Evolutionary conservation across 805 yeast genomes (phyloP), one percentile per base, ranked within the genome.

Genomic region (Metschnikowia reukaufii): DNA sequence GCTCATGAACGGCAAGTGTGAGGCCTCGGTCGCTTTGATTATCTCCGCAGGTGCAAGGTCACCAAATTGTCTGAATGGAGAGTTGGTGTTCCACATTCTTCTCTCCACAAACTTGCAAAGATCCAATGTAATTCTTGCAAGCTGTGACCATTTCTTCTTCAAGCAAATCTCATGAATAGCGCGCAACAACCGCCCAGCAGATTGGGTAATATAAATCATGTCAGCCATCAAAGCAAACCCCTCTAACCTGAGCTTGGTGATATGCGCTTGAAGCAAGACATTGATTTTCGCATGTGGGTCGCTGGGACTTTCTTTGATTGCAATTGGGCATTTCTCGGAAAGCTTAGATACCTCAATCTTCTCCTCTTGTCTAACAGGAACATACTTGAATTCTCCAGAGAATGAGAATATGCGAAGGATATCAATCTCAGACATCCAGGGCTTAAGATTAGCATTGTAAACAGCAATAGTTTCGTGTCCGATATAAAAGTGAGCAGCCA

Each of bases 171-270:
- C 97, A 62, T 78, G 82, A 52, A 95, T 77, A 0, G 98, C 97
- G 47, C 97, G 70, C 46, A 91, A 72, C 32, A 94, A 65, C 60
- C 99, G 77, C 3, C 95, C 92, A 0, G 97, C 97, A 34, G 95
- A 88, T 64, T 94, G 98, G 0, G 94, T 86, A 34, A 94, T 81
- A 61, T 88, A 94, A 3, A 88, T 76, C 96, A 91, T 89, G 69
- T 94, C 99, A 0, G 96, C 82, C 77, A 86, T 82, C 50, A 95
- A 67, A 0, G 97, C 97, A 68, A 88, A 88, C 0, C 98, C 98
- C 0, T 86, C 94, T 15, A 94, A 70, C 8, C 73, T 69, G 19
- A 91, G 68, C 31, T 83, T 67, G 1, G 97, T 86, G n/a, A 94
- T 87, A 58, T 87, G 89, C 0, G 96, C 79, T 60, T 94, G 99